Evolutionary conservation across 2,329 filamentous ascomycete genomes (phyloP).

Genomic region (Geosmithia flava): DNA sequence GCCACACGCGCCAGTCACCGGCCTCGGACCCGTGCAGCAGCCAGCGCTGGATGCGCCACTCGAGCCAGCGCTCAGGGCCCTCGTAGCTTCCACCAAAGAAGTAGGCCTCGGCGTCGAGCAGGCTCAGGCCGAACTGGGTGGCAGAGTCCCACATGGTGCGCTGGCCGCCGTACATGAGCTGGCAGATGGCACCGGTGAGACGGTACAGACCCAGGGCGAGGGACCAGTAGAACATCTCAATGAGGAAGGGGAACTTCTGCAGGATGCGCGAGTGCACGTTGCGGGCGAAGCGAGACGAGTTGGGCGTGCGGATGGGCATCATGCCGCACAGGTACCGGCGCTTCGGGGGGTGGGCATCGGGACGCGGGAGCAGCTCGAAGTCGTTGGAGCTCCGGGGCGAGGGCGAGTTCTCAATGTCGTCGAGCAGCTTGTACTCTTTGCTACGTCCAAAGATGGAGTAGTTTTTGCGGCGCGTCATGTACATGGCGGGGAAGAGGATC

Average conservation of each 20-base stretch:
- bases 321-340: conserved; percentile 5
- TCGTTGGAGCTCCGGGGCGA: conserved; percentile 11
- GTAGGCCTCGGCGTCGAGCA: conserved; percentile 38
- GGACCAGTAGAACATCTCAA: conserved; percentile 66
- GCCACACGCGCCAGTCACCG: conserved; percentile 16
- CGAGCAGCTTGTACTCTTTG: conserved; percentile 9
- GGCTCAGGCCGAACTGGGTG: conserved; percentile 35
- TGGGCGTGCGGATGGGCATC: conserved; percentile 36
- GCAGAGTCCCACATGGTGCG: conserved; percentile 34
- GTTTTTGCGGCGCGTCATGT: conserved; percentile 19
- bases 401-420: conserved; percentile 7
- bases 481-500: conserved; percentile 23
- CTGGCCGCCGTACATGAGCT: conserved; percentile 36
- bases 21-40: conserved; percentile 41
- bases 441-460: conserved; percentile 14
- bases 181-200: conserved; percentile 39
- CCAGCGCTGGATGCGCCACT: conserved; percentile 17
- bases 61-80: conserved; percentile 29
- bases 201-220: conserved; percentile 54
- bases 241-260: conserved; percentile 53
- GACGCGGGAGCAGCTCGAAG: conserved; percentile 3
- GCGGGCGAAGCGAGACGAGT: conserved; percentile 47
- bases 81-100: conserved; percentile 23
- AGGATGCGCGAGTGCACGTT: conserved; percentile 50
- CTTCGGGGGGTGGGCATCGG: conserved; percentile 6